Conservation (phyloP, 495 filamentous ascomycete genomes). For the Aspergillus wentii region DNA sequence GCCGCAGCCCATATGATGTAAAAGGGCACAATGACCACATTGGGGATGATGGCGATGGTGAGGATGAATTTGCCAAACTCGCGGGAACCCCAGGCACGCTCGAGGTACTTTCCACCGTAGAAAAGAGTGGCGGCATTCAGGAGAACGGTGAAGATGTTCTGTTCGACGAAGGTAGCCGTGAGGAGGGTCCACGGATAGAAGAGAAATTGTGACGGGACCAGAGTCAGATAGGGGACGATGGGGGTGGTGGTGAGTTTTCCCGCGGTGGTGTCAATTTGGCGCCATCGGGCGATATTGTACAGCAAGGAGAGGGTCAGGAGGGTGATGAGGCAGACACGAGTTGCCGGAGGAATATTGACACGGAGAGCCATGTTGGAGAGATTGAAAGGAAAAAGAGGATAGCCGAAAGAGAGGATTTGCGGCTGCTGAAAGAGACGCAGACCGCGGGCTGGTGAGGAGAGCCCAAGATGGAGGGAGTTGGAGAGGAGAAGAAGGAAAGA, state of each 20-base stretch:
- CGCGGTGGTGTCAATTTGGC: conserved; percentile 59
- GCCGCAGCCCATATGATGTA: conserved; percentile 69
- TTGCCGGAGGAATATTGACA: conserved; percentile 89
- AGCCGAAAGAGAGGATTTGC: conserved; percentile 11
- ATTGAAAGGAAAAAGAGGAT: background rate
- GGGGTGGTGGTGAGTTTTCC: conserved; percentile 40
- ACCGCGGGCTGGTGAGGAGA: conserved; percentile 23
- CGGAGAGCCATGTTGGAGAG: conserved; percentile 63
- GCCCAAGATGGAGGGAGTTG: conserved; percentile 10
- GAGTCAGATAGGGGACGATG: conserved; percentile 76
- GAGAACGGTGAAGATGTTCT: conserved; percentile 82
- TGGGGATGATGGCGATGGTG: conserved; percentile 72
- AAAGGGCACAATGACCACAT: conserved; percentile 64
- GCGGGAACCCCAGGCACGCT: conserved; percentile 90
- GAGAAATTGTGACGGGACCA: conserved; percentile 76
- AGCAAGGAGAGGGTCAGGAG: conserved; percentile 73
- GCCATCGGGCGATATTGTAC: conserved; percentile 60
- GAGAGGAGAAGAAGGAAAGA: conserved; percentile 7
- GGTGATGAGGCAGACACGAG: conserved; percentile 70
- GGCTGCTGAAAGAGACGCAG: conserved; percentile 18
- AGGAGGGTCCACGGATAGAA: conserved; percentile 92
- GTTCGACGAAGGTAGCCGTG: conserved; percentile 84
- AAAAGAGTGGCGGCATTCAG: conserved; percentile 80
- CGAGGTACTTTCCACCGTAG: conserved; percentile 91
- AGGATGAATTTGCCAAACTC: conserved; percentile 91